Base-by-base conservation (phyloP, 1,284 basidiomycete genomes). In the Tylopilus microsporus region DNA sequence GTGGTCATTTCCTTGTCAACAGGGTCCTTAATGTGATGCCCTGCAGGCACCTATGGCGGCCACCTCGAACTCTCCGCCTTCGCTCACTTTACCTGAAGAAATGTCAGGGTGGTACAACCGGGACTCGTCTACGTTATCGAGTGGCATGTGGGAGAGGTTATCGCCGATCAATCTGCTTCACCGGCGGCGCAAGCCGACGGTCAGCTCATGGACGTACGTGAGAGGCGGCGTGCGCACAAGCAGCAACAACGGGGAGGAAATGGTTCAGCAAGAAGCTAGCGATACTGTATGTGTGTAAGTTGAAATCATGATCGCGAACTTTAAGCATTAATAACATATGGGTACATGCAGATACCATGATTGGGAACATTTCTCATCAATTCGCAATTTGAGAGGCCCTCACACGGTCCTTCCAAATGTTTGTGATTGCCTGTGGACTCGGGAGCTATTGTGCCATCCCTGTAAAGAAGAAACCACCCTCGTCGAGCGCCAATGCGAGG, bases 291-390 rank as follows among this genome's bases (percentile, higher is more conserved):
- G 91, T 74, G 88, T 92, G 87, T 92, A 74, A 71, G 88, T 87
- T 13, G 25, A 55, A 37, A 62, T 62, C 50, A 58, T 56, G 39
- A 67, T 61, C 45, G 12, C 36, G 49, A 58, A 55, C 53, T 45
- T 61, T 52, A 63, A 57, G 36, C 30, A 21, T 48, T 48, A 16
- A 49, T 65, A 39, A 70, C 55, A 41, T 52, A 53, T 19, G 47
- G 58, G 49, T 16, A 30, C 43, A 30, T 52, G 18, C 66, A 91
- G 89, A 39, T 94, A 94, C 69, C 89, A 94, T 68, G 91, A 92
- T 66, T 94, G 91, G 91, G 91, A 95, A 69, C 93, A 95, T 71
- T 95, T 94, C 70, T 93, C 91, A n/a, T 92, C 89, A 21, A 89
- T 95, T 55, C 87, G 92, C 45, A 94, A 91, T 70, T 75, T 93